These are phyloP conservation scores for Phialemoniopsis sp. DNA, from an alignment of 2,329 filamentous ascomycete species.

Conservation along the genomic window DNA sequence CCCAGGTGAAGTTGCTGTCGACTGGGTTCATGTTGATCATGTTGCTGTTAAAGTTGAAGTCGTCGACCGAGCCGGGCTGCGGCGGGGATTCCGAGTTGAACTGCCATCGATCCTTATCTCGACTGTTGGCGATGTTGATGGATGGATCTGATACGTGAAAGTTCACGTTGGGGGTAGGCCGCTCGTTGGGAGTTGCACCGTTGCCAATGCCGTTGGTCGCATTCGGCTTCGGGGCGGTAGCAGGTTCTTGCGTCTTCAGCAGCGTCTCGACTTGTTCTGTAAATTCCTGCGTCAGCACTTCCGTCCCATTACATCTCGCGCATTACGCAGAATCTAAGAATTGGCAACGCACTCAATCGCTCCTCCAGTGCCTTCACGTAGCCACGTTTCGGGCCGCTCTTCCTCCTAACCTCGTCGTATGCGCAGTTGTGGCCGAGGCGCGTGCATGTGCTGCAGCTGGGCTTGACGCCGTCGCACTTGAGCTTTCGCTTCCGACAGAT, in stretches of 20 bases:
- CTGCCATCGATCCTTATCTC: constrained; percentile 51
- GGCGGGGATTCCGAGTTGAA: constrained; percentile 49
- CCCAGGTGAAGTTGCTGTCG: constrained; percentile 69
- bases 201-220: constrained; percentile 26
- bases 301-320: not conserved
- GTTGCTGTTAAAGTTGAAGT: constrained; percentile 51
- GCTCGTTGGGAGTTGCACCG: constrained; percentile 16
- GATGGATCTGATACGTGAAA: constrained; percentile 40
- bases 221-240: constrained; percentile 25
- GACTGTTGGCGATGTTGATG: constrained; percentile 40
- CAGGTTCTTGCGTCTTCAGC: constrained; percentile 71
- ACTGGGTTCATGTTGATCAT: constrained; percentile 48
- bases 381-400: constrained; percentile 90
- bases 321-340: not conserved
- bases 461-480: constrained; percentile 79
- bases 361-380: constrained; percentile 95
- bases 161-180: constrained; percentile 23
- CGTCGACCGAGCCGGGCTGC: constrained; percentile 43
- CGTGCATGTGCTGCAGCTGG: constrained; percentile 84
- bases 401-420: constrained; percentile 89
- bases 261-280: constrained; percentile 90
- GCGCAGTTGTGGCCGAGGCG: constrained; percentile 83
- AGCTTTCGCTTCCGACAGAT: constrained; percentile 91
- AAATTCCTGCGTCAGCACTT: not conserved
- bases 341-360: constrained; percentile 67